Conservation (phyloP, 768 basidiomycete genomes). For the Boletellus emodensis region DNA sequence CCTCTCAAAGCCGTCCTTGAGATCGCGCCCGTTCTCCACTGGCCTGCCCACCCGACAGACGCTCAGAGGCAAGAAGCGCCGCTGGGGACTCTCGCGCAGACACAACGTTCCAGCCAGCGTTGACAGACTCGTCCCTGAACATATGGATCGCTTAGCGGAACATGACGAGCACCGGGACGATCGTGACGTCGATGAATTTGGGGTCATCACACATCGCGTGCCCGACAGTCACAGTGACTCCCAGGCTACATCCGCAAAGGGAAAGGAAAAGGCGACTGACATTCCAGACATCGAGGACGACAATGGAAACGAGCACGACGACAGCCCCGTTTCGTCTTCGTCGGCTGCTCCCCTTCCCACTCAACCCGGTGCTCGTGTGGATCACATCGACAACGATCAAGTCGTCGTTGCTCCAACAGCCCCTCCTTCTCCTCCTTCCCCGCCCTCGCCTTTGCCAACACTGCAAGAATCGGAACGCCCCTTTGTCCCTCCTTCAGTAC, state of each 20-base stretch:
- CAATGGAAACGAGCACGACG: not conserved
- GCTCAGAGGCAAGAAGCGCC: conserved; percentile 27
- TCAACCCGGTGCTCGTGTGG: conserved; percentile 1
- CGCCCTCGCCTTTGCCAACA: conserved; percentile 9
- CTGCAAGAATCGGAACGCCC: conserved; percentile 10
- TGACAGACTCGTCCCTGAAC: conserved; percentile 14
- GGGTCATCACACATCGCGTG: conserved; percentile 25
- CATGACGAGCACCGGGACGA: conserved; percentile 28
- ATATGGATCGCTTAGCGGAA: conserved; percentile 14
- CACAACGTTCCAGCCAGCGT: conserved; percentile 10
- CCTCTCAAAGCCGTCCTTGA: conserved; percentile 25
- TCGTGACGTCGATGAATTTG: conserved; percentile 27
- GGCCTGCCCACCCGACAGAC: conserved; percentile 24
- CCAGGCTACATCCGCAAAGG: conserved; percentile 26
- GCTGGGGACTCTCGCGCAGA: conserved; percentile 23
- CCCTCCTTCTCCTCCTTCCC: conserved; percentile 6
- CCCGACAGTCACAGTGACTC: conserved; percentile 28
- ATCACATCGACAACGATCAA: conserved; percentile 16
- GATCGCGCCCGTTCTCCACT: conserved; percentile 14
- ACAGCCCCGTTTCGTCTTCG: conserved; percentile 14
- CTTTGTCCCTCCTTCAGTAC: conserved; percentile 9
- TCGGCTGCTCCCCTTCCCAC: conserved; percentile 10
- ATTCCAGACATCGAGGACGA: conserved; percentile 4
- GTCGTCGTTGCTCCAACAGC: conserved; percentile 20
- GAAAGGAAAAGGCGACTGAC: conserved; percentile 35